Base-by-base conservation (phyloP, 129 eudicot genomes). In the Flaveria linearis region DNA sequence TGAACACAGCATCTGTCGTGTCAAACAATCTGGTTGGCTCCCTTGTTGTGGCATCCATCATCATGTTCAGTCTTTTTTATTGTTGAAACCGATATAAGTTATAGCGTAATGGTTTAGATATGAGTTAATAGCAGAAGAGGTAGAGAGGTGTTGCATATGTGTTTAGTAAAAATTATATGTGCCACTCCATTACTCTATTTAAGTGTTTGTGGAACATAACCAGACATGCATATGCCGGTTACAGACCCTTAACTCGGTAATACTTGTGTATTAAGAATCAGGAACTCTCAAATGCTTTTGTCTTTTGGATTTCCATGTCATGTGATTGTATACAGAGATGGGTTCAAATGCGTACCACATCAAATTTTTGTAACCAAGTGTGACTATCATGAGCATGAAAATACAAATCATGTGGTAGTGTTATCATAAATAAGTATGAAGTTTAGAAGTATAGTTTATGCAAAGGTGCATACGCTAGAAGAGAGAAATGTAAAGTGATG, bases 1-100 rank as follows among this genome's bases (percentile, higher is more conserved):
- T 55, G 52, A 84, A 82, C 77, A 51, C 79, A 43, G 83, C 98
- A 66, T 84, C 96, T 28, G 72, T 33, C 12, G 12, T 63, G 74
- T 83, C 97, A 47, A 74, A 72, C 50, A n/a, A 7, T 39, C 16
- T 78, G 62, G 82, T 83, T 16, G 69, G 81, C 30, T 78, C 70
- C 61, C 69, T 87, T 41, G 65, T 83, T 15, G 74, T 83, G 57
- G 60, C 84, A 47, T 74, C 69, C 68, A 20, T 82, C 30, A 9
- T 72, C 75, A 79, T 70, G 77, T 58, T 78, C 46, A 26, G 58
- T 73, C 9, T 20, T 61, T 60, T 47, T 47, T 36, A 47, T 23
- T 43, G 79, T 46, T 61, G 79, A 63, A 43, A 43, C 26, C 14
- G 60, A 28, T 39, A 25, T 26, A 17, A 74, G 78, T 73, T 18